These are phyloP conservation scores for Yamadazyma trypodendri DNA, from an alignment of 1,139 yeast species.

Conservation along the genomic window DNA sequence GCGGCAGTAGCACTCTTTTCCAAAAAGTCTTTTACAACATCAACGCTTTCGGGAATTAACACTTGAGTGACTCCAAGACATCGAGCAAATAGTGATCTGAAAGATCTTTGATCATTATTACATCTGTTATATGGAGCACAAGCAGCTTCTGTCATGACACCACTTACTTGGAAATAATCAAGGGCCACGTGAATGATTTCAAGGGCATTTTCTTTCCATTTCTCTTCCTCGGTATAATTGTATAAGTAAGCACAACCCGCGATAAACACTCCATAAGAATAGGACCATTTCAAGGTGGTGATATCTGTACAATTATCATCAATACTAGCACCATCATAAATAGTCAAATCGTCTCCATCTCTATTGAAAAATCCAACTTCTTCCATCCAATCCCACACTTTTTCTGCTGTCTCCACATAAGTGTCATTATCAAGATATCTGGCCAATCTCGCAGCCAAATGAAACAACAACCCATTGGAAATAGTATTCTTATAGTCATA, in stretches of 20 bases:
- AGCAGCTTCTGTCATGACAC: conserved; percentile 64
- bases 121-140: conserved; percentile 55
- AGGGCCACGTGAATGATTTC: conserved; percentile 50
- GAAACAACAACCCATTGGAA: conserved; percentile 75
- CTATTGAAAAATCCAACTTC: conserved; percentile 47
- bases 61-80: conserved; percentile 59
- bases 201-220: conserved; percentile 57
- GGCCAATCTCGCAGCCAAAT: conserved; percentile 75
- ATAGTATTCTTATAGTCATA: conserved; percentile 78
- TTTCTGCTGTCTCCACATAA: conserved; percentile 63
- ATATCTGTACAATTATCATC: conserved; percentile 48
- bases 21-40: conserved; percentile 43
- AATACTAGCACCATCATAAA: conserved; percentile 71
- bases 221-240: conserved; percentile 53
- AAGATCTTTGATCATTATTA: conserved; percentile 74
- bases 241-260: conserved; percentile 74
- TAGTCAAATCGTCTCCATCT: conserved; percentile 37
- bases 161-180: conserved; percentile 39
- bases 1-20: conserved; percentile 61
- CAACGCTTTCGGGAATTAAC: conserved; percentile 53
- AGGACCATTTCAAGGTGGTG: conserved; percentile 67
- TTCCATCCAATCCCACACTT: conserved; percentile 68
- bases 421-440: conserved; percentile 63
- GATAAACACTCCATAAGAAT: conserved; percentile 71
- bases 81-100: conserved; percentile 71